These are phyloP conservation scores for Naematelia aurantialba DNA, from an alignment of 768 basidiomycete genomes.

Conservation along the genomic window DNA sequence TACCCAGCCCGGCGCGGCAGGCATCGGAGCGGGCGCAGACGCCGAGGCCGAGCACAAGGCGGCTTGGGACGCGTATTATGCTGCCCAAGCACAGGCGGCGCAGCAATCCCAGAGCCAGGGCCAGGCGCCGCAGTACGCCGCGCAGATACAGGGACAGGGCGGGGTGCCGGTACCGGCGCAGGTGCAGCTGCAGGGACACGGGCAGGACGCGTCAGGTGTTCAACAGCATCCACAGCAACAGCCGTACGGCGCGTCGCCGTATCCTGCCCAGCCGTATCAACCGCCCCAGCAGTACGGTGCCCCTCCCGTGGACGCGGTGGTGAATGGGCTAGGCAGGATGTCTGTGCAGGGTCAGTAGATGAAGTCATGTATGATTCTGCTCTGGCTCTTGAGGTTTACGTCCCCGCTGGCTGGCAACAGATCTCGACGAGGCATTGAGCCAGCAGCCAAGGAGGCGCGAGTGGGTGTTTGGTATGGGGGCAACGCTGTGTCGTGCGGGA, in stretches of 20 bases:
- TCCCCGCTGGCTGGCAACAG: too few relatives aligned
- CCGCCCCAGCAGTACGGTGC: conserved; percentile 7
- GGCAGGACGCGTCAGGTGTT: conserved; percentile 21
- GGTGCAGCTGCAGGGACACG: conserved; percentile 4
- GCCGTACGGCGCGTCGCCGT: conserved; percentile 11
- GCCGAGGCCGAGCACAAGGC: conserved; percentile 43
- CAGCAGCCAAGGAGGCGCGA: too few relatives aligned
- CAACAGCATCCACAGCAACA: conserved; percentile 25
- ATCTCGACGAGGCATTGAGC: too few relatives aligned
- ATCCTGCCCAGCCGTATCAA: conserved; percentile 7
- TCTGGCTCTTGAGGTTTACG: too few relatives aligned
- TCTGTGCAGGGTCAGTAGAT: conserved; percentile 25
- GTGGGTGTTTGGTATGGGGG: too few relatives aligned
- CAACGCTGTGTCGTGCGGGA: too few relatives aligned
- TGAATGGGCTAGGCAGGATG: conserved; percentile 33
- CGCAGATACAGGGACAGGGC: conserved; percentile 15
- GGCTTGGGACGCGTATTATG: conserved; percentile 47
- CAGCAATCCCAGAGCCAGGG: too few relatives aligned
- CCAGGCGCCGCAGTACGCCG: conserved; percentile 18
- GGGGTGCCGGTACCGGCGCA: too few relatives aligned
- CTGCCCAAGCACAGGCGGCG: conserved; percentile 47
- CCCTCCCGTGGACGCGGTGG: conserved; percentile 29
- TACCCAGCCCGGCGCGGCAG: conserved; percentile 48
- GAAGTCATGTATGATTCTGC: neutral
- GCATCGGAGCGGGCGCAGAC: conserved; percentile 51